These are phyloP conservation scores for Paraphaeosphaeria minitans DNA, from an alignment of 2,329 filamentous ascomycete species.

Conservation along the genomic window DNA sequence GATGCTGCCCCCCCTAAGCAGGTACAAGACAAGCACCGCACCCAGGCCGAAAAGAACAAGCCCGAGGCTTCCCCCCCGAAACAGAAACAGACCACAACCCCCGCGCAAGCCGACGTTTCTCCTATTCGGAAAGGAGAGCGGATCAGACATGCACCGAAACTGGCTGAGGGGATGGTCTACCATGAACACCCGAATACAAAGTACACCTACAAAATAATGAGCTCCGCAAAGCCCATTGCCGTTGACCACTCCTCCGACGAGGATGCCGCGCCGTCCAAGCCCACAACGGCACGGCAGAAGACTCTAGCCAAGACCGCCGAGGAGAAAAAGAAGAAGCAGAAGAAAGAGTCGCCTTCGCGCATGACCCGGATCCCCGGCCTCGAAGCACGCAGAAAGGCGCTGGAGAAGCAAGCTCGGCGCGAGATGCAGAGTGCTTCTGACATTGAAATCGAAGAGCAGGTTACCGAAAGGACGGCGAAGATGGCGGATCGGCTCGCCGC, in stretches of 20 bases:
- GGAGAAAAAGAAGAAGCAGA: background rate
- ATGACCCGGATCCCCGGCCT: background rate
- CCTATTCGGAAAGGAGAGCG: background rate
- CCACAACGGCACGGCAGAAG: background rate
- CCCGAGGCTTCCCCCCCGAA: background rate
- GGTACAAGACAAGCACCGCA: too few relatives aligned
- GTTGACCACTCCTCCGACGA: background rate
- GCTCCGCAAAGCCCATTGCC: background rate
- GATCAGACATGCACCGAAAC: background rate
- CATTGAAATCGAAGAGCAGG: background rate
- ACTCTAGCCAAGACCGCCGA: background rate
- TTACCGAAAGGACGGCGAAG: background rate
- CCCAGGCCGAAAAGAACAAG: too few relatives aligned
- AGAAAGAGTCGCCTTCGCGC: background rate
- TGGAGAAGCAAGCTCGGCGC: background rate
- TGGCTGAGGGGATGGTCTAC: background rate
- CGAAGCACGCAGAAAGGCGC: background rate
- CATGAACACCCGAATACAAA: background rate
- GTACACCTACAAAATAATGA: background rate
- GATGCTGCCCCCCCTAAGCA: background rate
- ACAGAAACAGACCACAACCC: background rate
- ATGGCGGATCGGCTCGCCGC: background rate
- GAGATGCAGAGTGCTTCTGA: background rate
- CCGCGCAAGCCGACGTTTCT: background rate
- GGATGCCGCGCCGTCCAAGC: background rate